A percentile compares a stretch with the other conserved stretches of the same genome.
phyloP scores from a whole-genome alignment of 2,329 filamentous ascomycete genomes.

The Arthrobotrys pseudoclavata region DNA sequence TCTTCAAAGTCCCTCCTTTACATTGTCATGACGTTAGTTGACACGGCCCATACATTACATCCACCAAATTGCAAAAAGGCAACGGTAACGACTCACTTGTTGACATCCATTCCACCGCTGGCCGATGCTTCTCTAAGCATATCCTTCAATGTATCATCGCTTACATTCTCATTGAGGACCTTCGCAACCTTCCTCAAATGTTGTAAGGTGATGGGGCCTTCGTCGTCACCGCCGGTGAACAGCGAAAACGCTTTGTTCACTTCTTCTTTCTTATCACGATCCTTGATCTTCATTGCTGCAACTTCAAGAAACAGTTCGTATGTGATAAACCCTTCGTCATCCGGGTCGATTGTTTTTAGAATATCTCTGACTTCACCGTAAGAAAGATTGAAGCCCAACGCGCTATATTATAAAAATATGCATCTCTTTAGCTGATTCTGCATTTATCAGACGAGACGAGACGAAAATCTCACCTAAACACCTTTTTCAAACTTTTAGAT shows the following conservation, averaged over 20 bases:
- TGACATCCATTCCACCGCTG: constrained; percentile 78
- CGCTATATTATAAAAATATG: constrained; percentile 71
- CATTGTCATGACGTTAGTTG: constrained; percentile 10
- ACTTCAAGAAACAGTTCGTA: constrained; percentile 89
- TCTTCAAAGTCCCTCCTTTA: constrained; percentile 82
- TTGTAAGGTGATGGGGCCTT: constrained; percentile 80
- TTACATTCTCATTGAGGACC: constrained; percentile 84
- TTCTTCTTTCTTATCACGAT: constrained; percentile 75
- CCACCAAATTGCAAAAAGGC: background rate
- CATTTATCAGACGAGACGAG: constrained; percentile 3
- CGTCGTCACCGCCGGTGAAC: constrained; percentile 75
- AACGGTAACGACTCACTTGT: constrained; percentile 64
- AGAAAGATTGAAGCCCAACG: constrained; percentile 80
- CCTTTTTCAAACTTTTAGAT: constrained; percentile 77
- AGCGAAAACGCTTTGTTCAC: constrained; percentile 84
- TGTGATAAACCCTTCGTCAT: constrained; percentile 79
- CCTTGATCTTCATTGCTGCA: constrained; percentile 83
- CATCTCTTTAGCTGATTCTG: background rate
- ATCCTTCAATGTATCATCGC: constrained; percentile 85
- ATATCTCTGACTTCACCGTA: constrained; percentile 81
- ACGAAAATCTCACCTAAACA: constrained; percentile 73
- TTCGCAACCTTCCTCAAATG: constrained; percentile 84
- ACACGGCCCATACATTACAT: background rate
- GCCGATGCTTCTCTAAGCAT: constrained; percentile 95
- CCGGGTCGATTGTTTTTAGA: constrained; percentile 84